Conservation (phyloP, 2,329 filamentous ascomycete species). For the Ophiostoma sp. region DNA sequence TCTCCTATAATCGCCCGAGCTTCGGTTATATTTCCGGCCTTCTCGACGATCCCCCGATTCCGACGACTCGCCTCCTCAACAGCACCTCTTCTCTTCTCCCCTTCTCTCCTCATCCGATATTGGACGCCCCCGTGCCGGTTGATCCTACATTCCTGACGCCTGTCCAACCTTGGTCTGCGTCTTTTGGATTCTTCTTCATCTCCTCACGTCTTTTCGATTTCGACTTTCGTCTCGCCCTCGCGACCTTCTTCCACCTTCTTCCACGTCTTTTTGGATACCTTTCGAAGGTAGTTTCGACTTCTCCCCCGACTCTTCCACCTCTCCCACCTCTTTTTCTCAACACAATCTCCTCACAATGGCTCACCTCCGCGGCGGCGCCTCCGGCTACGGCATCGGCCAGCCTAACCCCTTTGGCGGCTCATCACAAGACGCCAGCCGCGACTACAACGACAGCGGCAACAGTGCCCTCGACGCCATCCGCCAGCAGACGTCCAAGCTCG, state of each 20-base stretch:
- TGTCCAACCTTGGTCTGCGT: no score
- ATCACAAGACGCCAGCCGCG: conserved; percentile 47
- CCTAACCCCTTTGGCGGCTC: conserved; percentile 69
- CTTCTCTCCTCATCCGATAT: background rate
- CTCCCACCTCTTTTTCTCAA: background rate
- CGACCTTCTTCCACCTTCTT: no score
- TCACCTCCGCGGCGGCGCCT: conserved; percentile 54
- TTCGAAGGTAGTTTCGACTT: background rate
- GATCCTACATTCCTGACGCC: background rate
- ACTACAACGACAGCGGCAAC: conserved; percentile 65
- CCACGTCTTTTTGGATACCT: conserved; percentile 7
- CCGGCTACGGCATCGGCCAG: conserved; percentile 80
- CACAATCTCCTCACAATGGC: conserved; percentile 39
- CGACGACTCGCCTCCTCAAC: background rate
- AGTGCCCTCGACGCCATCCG: conserved; percentile 85
- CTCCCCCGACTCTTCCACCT: background rate
- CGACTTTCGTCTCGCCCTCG: background rate
- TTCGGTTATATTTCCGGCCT: background rate
- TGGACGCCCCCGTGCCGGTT: background rate
- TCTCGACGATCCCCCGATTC: background rate
- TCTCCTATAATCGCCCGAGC: background rate
- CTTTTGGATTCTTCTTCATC: no score
- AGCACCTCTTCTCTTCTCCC: background rate
- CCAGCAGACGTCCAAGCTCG: conserved; percentile 96
- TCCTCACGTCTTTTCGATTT: background rate